Conservation (phyloP, 2,329 filamentous ascomycete species). For the Leptographium flavum region DNA sequence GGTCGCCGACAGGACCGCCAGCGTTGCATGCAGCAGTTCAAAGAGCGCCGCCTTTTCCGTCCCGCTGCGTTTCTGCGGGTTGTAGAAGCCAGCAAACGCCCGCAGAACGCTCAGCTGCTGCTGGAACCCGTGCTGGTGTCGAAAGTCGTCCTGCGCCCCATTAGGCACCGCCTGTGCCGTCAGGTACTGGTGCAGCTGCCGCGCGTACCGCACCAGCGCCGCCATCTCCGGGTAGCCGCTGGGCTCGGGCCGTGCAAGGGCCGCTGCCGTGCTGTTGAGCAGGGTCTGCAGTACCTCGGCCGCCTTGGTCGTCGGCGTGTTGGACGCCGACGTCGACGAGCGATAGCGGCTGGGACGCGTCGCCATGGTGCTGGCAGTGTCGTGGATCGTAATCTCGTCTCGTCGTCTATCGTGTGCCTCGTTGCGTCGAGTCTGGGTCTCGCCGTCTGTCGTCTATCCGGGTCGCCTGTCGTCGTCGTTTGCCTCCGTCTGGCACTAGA, state of each 20-base stretch:
- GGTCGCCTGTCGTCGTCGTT: neutral
- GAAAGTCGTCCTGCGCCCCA: constrained; percentile 63
- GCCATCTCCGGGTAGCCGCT: constrained; percentile 33
- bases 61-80: constrained; percentile 45
- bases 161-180: constrained; percentile 30
- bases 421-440: neutral
- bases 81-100: constrained; percentile 62
- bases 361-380: constrained; percentile 6
- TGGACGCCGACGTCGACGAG: constrained; percentile 49
- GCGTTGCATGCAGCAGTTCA: constrained; percentile 53
- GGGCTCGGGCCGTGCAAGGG: constrained; percentile 15
- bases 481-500: neutral
- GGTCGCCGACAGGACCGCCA: constrained; percentile 60
- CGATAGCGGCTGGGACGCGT: constrained; percentile 43
- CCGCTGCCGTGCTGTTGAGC: constrained; percentile 30
- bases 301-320: constrained; percentile 39
- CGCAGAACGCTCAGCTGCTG: constrained; percentile 54
- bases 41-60: constrained; percentile 53
- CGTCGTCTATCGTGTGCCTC: neutral
- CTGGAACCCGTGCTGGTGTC: constrained; percentile 67
- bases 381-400: neutral
- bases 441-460: neutral
- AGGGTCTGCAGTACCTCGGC: constrained; percentile 42
- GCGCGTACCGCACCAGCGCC: constrained; percentile 39
- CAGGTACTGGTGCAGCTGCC: constrained; percentile 51